Base-by-base conservation (phyloP, 2,329 filamentous ascomycete genomes). In the Chrysoporthe puriensis region DNA sequence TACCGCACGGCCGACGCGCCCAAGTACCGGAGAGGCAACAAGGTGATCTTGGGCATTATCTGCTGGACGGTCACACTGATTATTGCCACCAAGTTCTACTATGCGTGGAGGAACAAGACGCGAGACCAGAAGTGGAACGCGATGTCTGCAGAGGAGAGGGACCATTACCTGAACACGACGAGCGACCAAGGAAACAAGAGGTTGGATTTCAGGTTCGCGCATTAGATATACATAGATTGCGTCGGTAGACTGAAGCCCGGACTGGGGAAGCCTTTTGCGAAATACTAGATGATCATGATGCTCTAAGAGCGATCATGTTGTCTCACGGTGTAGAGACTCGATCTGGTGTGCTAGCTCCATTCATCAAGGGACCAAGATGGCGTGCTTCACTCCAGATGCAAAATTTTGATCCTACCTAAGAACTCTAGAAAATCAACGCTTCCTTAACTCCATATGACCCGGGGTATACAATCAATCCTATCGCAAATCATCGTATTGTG, bases 1-100 rank as follows among this genome's bases (percentile, higher is more conserved):
- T 78, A 79, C 64, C 73, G 72, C 4, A 67, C 70, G 3, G 75
- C 82, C 21, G 85, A 88, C 67, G 78, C 79, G 9, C 85, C 84
- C 0, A 73, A 80, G 18, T 88, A 83, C 70, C 76, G 77, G 34
- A 73, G 69, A 0, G 81, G 80, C 40, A 82, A 83, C 70, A 78
- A 76, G 66, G 76, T 78, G 4, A 73, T 84, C 4, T 72, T 84
- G 14, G 79, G 72, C 9, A 75, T 83, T 48, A 73, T 78, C 21
- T 74, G 73, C 1, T 78, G 75, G 64, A 81, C 81, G 34, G 74
- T 81, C 4, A 69, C 73, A 6, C 63, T 77, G 8, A 76, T 76
- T 34, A 63, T 76, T 9, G 58, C 71, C 1, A 76, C 74, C 43
- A 77, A 77, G 70, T 64, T 44, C 4, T 79, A 77, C 66, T 79